Base-by-base conservation (phyloP, 352 stramenopile species). In the Hyaloperonospora brassicae region DNA sequence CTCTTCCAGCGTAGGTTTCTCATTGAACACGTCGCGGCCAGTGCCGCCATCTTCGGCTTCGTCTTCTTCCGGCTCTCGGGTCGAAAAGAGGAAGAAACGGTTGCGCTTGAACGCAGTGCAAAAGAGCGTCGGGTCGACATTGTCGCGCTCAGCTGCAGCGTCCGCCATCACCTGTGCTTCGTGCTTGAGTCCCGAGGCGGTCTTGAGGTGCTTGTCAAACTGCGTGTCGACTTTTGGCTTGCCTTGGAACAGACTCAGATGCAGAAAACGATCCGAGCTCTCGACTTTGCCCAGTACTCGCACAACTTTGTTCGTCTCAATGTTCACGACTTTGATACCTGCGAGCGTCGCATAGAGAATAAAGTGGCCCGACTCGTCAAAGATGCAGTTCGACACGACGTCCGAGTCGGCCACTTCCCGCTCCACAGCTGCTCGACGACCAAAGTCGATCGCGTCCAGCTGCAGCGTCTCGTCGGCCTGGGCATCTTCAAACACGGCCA, bases 51-150 rank as follows among this genome's bases (percentile, higher is more conserved):
- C 76, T 14, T 84, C 76, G 13, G 73, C 76, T 21, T 91, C 80
- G 21, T 95, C 81, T 10, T 73, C 65, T 1, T 95, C 68, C 1
- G 96, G 96, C 61, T 98, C 96, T 41, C 94, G 76, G 12, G 93
- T 83, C 47, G 90, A 98, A 66, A 99, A 99, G 22, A 98, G 71
- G 52, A 98, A 99, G 61, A 99, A 98, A 11, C 97, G 92, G 34
- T 86, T 82, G 24, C 85, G 83, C 62, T 95, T 93, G 62, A 96
- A 96, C 40, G 84, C 86, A 17, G 84, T 90, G 38, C 67, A 80
- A 48, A 96, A 95, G 5, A 97, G 41, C 31, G 85, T 95, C n/a
- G 88, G 88, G 40, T 97, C 86, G 23, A 77, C 74, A 17, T 62
- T 49, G 31, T 73, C 64, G 12, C 71, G 63, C 22, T 70, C 72